These are phyloP conservation scores for Strigomonas culicis DNA, from an alignment of 208 protist genomes.

Conservation along the genomic window DNA sequence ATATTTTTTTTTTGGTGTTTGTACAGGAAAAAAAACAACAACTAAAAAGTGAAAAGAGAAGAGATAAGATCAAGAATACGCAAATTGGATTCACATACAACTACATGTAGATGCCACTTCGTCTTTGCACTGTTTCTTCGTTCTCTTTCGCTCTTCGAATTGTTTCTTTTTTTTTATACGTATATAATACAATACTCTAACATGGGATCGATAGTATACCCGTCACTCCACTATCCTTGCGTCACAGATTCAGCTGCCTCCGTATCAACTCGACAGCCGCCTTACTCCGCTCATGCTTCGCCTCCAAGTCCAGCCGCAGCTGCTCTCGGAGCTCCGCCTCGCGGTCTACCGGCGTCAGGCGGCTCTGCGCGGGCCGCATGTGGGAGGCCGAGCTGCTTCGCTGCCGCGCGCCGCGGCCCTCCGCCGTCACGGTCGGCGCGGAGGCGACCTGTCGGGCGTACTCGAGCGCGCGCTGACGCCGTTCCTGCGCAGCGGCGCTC, in stretches of 20 bases:
- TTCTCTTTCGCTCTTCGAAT: neutral
- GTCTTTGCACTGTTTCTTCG: neutral
- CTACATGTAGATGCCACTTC: neutral
- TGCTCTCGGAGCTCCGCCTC: neutral
- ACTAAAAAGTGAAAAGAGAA: slow-evolving; percentile 11
- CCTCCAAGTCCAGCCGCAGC: slow-evolving; percentile 43
- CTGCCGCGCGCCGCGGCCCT: neutral
- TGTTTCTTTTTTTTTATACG: too few relatives aligned
- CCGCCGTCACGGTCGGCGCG: neutral
- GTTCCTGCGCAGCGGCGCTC: neutral
- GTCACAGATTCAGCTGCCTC: slow-evolving; percentile 27
- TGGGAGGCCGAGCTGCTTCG: neutral
- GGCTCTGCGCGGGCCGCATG: neutral
- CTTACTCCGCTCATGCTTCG: slow-evolving; percentile 44
- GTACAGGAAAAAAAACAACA: neutral
- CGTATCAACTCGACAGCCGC: slow-evolving; percentile 48
- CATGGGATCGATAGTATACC: neutral
- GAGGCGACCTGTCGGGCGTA: neutral
- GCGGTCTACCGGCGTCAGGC: too few relatives aligned
- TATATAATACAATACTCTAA: too few relatives aligned
- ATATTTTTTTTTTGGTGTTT: neutral
- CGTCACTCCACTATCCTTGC: neutral
- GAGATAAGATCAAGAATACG: slow-evolving; percentile 12
- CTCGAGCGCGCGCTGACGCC: neutral
- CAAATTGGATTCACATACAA: too few relatives aligned